These are phyloP conservation scores for Apiospora pterosperma DNA, from an alignment of 2,329 filamentous ascomycete species.

Conservation along the genomic window DNA sequence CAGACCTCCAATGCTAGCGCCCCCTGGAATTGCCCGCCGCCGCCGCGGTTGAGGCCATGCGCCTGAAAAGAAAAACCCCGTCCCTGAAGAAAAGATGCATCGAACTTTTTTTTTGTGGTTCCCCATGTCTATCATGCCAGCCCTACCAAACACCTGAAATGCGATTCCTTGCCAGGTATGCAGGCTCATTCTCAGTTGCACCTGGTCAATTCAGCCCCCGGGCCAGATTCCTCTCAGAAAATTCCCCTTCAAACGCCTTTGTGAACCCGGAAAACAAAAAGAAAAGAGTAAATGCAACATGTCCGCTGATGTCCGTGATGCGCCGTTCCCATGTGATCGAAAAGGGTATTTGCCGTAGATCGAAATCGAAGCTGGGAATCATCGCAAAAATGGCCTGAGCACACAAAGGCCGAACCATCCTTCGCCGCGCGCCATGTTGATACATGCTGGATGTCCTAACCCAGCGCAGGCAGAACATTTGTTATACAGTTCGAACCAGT, in stretches of 20 bases:
- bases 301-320: constrained; percentile 15
- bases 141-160: constrained; percentile 23
- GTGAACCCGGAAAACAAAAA: background rate
- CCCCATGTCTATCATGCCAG: constrained; percentile 23
- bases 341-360: constrained; percentile 24
- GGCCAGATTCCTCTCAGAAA: background rate
- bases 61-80: background rate
- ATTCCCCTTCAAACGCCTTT: background rate
- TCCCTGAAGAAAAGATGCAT: background rate
- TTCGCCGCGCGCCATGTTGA: constrained; percentile 12
- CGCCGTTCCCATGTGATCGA: constrained; percentile 22
- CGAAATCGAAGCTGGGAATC: constrained; percentile 17
- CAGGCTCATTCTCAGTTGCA: constrained; percentile 11
- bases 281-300: background rate
- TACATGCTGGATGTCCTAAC: constrained; percentile 15
- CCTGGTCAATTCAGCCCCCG: constrained; percentile 13
- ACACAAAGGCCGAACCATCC: constrained; percentile 9
- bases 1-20: background rate
- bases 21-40: background rate
- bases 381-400: constrained; percentile 12
- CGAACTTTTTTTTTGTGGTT: constrained; percentile 23
- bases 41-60: background rate
- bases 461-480: background rate
- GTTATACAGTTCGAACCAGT: constrained; percentile 7
- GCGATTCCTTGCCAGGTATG: constrained; percentile 13